phyloP scores from a whole-genome alignment of 2,329 filamentous ascomycete genomes.

The Basipetospora sp. region DNA sequence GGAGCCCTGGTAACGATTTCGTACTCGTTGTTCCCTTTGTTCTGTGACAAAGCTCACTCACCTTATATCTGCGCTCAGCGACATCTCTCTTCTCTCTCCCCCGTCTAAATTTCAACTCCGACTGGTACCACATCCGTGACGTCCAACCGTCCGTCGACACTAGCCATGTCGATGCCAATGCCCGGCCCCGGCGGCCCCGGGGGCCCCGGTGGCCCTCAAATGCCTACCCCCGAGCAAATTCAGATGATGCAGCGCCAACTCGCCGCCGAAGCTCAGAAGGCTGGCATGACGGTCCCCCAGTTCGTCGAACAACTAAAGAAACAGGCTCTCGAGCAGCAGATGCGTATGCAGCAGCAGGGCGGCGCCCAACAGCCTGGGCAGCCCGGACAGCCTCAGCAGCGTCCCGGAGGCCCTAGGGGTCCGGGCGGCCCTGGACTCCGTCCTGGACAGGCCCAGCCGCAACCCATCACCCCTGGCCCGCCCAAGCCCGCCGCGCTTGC shows the following conservation, averaged over 20 bases:
- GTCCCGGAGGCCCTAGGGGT: slow-evolving; percentile 10
- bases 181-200: slow-evolving; percentile 11
- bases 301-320: slow-evolving; percentile 59
- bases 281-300: slow-evolving; percentile 70
- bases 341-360: slow-evolving; percentile 21
- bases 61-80: no score
- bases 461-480: slow-evolving; percentile 61
- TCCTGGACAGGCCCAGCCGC: slow-evolving; percentile 33
- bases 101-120: no score
- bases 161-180: slow-evolving; percentile 9
- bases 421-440: slow-evolving; percentile 16
- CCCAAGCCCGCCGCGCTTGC: slow-evolving; percentile 81
- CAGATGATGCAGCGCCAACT: slow-evolving; percentile 70
- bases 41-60: no score
- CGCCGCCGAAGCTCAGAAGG: slow-evolving; percentile 66
- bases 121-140: no score
- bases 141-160: no score
- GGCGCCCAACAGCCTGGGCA: slow-evolving; percentile 17
- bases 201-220: slow-evolving; percentile 18
- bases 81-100: no score
- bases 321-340: slow-evolving; percentile 38
- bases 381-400: slow-evolving; percentile 15
- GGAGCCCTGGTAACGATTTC: no score
- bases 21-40: no score
- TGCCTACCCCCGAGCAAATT: slow-evolving; percentile 72